Conservation (phyloP, 441 rosid genomes). For the Euphorbia neoarborescens region DNA sequence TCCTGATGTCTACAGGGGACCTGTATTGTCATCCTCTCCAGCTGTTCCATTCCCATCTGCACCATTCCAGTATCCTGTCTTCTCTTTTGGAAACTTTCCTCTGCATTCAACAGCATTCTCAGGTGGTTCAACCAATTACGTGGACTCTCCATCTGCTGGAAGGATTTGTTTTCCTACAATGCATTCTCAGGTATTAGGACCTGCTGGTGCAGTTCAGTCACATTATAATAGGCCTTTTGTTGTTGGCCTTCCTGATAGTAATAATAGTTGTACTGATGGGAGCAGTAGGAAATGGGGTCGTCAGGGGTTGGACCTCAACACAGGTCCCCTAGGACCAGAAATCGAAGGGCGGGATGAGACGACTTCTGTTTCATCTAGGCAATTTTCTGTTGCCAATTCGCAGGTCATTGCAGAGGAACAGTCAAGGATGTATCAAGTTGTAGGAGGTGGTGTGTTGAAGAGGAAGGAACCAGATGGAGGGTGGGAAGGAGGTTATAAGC, state of each 20-base stretch:
- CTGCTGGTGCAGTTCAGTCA: conserved; percentile 29
- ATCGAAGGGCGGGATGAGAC: conserved; percentile 32
- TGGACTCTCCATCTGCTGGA: conserved; percentile 34
- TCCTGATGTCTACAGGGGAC: conserved; percentile 30
- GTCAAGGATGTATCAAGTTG: conserved; percentile 27
- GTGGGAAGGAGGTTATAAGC: conserved; percentile 40
- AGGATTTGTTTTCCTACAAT: conserved; percentile 33
- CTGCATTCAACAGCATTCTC: conserved; percentile 30
- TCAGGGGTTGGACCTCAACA: conserved; percentile 37
- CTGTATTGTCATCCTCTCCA: conserved; percentile 36
- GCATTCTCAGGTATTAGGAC: conserved; percentile 31
- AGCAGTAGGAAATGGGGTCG: conserved; percentile 36
- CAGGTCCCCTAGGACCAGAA: conserved; percentile 36
- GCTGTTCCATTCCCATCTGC: conserved; percentile 31
- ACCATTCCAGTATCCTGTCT: conserved; percentile 36
- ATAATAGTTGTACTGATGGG: conserved; percentile 15
- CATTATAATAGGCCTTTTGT: conserved; percentile 34
- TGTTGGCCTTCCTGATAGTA: conserved; percentile 24
- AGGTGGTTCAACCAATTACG: conserved; percentile 28
- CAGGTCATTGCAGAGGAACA: conserved; percentile 31
- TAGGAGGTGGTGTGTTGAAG: conserved; percentile 26
- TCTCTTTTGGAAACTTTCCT: conserved; percentile 35
- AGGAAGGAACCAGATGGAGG: conserved; percentile 46
- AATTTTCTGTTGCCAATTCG: conserved; percentile 26
- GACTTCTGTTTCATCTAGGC: conserved; percentile 23